phyloP scores from a whole-genome alignment of 75 land plant genomes.

The Picea sitchensis region DNA sequence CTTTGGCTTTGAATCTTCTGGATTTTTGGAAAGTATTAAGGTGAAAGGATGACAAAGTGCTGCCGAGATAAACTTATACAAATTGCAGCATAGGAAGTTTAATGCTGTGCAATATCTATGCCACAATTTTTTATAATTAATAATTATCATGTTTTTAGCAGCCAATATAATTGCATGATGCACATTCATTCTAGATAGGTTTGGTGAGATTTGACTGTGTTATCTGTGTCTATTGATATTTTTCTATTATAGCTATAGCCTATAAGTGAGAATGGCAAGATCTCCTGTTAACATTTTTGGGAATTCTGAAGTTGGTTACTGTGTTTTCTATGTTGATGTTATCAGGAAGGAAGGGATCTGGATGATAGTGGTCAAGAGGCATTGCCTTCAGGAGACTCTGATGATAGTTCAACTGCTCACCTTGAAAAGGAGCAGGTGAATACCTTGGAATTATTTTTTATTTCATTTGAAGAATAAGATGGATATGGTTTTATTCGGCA shows the following conservation, averaged over 20 bases:
- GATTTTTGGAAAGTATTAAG: background rate
- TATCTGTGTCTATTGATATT: background rate
- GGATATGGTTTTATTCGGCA: background rate
- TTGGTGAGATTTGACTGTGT: background rate
- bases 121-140: background rate
- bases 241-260: background rate
- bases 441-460: background rate
- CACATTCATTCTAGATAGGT: background rate
- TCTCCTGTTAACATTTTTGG: background rate
- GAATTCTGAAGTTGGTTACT: background rate
- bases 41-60: too few species aligned
- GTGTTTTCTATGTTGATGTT: background rate
- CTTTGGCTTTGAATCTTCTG: too few species aligned
- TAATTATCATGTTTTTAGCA: background rate
- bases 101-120: background rate
- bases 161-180: background rate
- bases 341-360: background rate
- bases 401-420: background rate
- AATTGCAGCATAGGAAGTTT: background rate
- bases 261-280: background rate
- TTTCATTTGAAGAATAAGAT: background rate
- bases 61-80: background rate
- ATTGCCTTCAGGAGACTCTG: background rate
- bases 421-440: slow-evolving; percentile 3
- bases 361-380: slow-evolving; percentile 4